Conservation (phyloP, 208 protist species). For the Porcisia deanei region DNA sequence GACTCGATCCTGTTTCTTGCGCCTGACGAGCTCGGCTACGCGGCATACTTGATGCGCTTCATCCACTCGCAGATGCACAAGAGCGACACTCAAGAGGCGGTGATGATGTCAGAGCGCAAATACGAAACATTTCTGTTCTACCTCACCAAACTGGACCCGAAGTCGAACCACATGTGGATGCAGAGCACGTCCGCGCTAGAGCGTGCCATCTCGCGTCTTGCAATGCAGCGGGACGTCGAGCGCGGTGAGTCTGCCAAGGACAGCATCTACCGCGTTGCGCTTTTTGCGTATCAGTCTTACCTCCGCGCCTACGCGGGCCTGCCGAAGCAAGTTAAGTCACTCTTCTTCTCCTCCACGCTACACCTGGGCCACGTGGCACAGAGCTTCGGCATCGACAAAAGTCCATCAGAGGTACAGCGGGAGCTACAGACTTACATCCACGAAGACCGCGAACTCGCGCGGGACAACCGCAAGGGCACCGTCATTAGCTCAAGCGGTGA, state of each 20-base stretch:
- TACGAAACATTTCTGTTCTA: conserved; percentile 89
- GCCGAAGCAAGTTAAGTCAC: conserved; percentile 43
- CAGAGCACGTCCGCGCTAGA: conserved; percentile 89
- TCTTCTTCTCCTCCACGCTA: conserved; percentile 85
- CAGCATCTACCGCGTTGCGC: conserved; percentile 94
- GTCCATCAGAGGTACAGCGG: conserved; percentile 79
- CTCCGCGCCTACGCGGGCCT: conserved; percentile 96
- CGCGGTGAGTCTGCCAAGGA: conserved; percentile 59
- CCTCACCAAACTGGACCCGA: conserved; percentile 96
- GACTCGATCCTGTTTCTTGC: conserved; percentile 94
- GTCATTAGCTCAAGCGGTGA: conserved; percentile 20
- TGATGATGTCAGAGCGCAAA: conserved; percentile 77
- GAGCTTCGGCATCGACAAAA: conserved; percentile 91
- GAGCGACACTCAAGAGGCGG: conserved; percentile 13
- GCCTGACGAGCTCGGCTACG: conserved; percentile 90
- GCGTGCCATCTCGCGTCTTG: conserved; percentile 92
- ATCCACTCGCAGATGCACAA: conserved; percentile 57
- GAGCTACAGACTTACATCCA: conserved; percentile 59
- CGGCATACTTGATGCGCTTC: conserved; percentile 83
- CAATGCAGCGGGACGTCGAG: conserved; percentile 49
- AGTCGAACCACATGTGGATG: conserved; percentile 94
- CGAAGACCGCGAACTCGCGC: conserved; percentile 68
- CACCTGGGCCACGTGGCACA: conserved; percentile 95
- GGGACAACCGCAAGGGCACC: conserved; percentile 57
- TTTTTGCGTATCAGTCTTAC: conserved; percentile 98